phyloP scores from a whole-genome alignment of 257 asterid genomes.

The Capsicum chinense region DNA sequence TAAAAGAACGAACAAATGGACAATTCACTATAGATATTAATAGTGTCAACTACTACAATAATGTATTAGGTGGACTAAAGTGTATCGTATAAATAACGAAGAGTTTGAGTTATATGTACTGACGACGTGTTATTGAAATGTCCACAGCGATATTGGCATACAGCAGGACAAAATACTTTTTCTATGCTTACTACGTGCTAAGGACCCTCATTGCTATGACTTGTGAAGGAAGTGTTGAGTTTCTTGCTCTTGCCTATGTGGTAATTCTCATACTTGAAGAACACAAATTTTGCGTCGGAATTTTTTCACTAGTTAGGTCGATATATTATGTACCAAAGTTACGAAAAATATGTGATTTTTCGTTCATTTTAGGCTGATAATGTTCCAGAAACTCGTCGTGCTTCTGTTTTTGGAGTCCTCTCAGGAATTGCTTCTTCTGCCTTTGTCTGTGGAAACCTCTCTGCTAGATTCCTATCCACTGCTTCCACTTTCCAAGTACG shows the following conservation, averaged over 20 bases:
- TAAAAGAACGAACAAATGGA: background rate
- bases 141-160: slow-evolving; percentile 68
- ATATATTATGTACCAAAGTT: background rate
- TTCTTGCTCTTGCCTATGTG: slow-evolving; percentile 90
- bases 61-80: too few species aligned
- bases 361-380: slow-evolving; percentile 73
- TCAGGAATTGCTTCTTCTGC: slow-evolving; percentile 82
- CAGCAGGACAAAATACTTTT: slow-evolving; percentile 65
- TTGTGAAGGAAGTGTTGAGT: slow-evolving; percentile 79
- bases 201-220: slow-evolving; percentile 71
- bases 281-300: background rate
- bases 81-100: background rate
- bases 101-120: background rate
- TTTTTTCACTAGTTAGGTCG: background rate
- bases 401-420: slow-evolving; percentile 72
- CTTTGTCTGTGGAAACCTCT: slow-evolving; percentile 84
- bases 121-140: background rate
- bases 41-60: background rate
- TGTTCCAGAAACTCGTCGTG: slow-evolving; percentile 74
- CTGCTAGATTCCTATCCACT: slow-evolving; percentile 79
- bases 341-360: background rate
- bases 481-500: slow-evolving; percentile 75
- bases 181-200: slow-evolving; percentile 69
- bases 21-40: too few species aligned
- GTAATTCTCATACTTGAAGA: slow-evolving; percentile 36